Conservation (phyloP, 179 eudicot genomes). For the Gypsophila paniculata region DNA sequence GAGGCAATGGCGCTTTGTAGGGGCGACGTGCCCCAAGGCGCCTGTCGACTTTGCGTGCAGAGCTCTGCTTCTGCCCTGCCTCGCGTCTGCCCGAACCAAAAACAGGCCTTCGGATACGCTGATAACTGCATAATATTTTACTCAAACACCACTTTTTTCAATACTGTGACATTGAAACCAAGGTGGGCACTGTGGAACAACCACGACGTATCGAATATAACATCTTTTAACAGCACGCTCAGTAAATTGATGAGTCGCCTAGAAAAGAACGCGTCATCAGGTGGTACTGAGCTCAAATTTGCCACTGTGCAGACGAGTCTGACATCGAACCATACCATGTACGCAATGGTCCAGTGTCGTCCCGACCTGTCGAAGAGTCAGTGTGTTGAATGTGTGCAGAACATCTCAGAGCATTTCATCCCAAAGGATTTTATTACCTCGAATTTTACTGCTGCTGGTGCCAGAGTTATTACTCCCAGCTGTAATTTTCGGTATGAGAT, state of each 20-base stretch:
- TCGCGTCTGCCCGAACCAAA: slow-evolving; percentile 27
- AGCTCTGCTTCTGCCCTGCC: slow-evolving; percentile 8
- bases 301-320: slow-evolving; percentile 23
- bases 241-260: slow-evolving; percentile 21
- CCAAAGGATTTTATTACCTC: neutral
- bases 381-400: slow-evolving; percentile 24
- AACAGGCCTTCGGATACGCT: slow-evolving; percentile 29
- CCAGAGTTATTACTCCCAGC: slow-evolving; percentile 3
- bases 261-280: slow-evolving; percentile 23
- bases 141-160: slow-evolving; percentile 18
- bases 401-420: neutral
- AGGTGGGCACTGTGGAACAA: neutral
- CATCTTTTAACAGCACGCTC: slow-evolving; percentile 18
- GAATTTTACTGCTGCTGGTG: slow-evolving; percentile 24
- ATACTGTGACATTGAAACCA: slow-evolving; percentile 8
- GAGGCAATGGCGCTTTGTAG: slow-evolving; percentile 27
- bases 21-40: slow-evolving; percentile 15
- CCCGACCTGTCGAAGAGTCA: slow-evolving; percentile 31
- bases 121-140: slow-evolving; percentile 28
- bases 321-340: slow-evolving; percentile 19
- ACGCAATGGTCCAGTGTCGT: slow-evolving; percentile 44
- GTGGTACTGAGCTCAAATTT: slow-evolving; percentile 30
- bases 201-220: neutral
- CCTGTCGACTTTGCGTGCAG: slow-evolving; percentile 18
- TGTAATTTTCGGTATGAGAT: slow-evolving; percentile 25